These are phyloP conservation scores for Ballota nigra DNA, from an alignment of 257 asterid genomes.

Conservation along the genomic window DNA sequence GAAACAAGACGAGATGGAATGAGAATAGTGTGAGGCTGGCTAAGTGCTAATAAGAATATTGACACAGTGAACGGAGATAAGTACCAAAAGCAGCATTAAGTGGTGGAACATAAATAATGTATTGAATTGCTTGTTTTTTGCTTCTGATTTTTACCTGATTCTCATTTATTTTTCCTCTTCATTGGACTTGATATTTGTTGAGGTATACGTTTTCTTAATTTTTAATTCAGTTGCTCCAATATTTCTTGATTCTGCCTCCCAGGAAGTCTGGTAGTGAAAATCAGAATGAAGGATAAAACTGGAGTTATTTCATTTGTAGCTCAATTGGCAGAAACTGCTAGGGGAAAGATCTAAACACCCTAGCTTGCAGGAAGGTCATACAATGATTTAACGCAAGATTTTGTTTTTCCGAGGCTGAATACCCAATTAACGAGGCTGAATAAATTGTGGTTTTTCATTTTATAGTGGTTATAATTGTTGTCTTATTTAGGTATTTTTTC, in stretches of 20 bases:
- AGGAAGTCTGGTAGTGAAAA: slow-evolving; percentile 76
- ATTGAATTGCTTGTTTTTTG: slow-evolving; percentile 19
- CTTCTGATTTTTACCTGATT: slow-evolving; percentile 14
- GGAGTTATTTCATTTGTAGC: slow-evolving; percentile 85
- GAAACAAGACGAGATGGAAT: no score
- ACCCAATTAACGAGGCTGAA: slow-evolving; percentile 22
- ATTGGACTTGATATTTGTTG: slow-evolving; percentile 91
- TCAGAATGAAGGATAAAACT: slow-evolving; percentile 77
- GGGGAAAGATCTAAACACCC: slow-evolving; percentile 88
- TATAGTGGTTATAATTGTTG: no score
- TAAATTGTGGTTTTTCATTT: background rate
- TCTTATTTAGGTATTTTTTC: no score
- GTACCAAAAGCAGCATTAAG: slow-evolving; percentile 59
- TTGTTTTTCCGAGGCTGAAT: slow-evolving; percentile 99
- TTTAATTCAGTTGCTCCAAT: slow-evolving; percentile 71
- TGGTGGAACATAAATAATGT: slow-evolving; percentile 88
- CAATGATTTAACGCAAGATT: slow-evolving; percentile 95
- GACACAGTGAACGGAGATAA: slow-evolving; percentile 35
- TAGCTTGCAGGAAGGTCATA: slow-evolving; percentile 97
- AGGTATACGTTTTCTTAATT: slow-evolving; percentile 93
- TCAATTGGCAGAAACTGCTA: slow-evolving; percentile 88
- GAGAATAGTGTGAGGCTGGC: no score
- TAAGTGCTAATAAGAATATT: slow-evolving; percentile 33
- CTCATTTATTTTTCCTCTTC: slow-evolving; percentile 48
- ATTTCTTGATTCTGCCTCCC: slow-evolving; percentile 79